phyloP scores from a whole-genome alignment of 495 filamentous ascomycete genomes.

The Penicillium parvum region DNA sequence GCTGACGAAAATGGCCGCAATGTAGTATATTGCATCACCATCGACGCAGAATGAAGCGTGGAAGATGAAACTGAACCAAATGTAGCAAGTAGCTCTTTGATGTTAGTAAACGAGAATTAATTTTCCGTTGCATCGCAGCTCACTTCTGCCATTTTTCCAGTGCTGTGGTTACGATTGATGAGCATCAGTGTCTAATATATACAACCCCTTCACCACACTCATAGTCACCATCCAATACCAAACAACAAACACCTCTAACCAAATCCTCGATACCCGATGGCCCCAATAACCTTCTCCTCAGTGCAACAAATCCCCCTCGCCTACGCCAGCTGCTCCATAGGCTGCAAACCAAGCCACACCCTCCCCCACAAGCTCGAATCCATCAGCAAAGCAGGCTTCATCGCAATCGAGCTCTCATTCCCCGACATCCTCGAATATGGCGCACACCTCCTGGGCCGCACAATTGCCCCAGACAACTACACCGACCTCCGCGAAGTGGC shows the following conservation, averaged over 20 bases:
- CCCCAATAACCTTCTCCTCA: constrained; percentile 21
- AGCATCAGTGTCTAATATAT: no score
- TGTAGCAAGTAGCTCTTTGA: no score
- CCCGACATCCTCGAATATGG: constrained; percentile 69
- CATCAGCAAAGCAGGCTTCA: constrained; percentile 62
- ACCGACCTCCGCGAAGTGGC: constrained; percentile 48
- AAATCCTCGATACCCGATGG: no score
- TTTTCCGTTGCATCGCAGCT: no score
- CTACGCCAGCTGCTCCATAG: constrained; percentile 65
- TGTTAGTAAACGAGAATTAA: no score
- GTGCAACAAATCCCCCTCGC: constrained; percentile 52
- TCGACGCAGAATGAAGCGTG: constrained; percentile 1
- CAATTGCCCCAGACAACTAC: constrained; percentile 53
- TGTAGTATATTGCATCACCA: constrained; percentile 7
- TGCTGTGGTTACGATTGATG: no score
- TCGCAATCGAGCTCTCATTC: constrained; percentile 69
- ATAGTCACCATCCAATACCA: no score
- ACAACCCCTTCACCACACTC: no score
- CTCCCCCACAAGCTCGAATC: constrained; percentile 63
- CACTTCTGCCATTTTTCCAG: no score
- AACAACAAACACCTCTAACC: no score
- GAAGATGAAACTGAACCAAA: no score
- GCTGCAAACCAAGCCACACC: constrained; percentile 46
- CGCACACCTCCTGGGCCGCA: constrained; percentile 40
- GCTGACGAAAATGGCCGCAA: constrained; percentile 9